Evolutionary conservation across 1,284 basidiomycete species (phyloP).

Genomic region (Ustilago esculenta): DNA sequence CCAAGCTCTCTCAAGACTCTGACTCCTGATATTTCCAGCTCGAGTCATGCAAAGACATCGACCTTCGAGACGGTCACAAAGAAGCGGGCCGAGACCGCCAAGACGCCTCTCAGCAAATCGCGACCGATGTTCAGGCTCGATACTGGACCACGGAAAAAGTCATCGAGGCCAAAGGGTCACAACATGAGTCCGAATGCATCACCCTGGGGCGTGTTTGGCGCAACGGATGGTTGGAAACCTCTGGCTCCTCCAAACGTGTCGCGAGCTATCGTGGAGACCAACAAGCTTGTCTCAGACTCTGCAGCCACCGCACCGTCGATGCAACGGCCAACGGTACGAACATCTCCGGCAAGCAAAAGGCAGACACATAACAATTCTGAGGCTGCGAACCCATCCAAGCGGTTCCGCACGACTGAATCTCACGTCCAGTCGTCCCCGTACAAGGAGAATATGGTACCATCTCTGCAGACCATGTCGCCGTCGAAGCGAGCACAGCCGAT

Average conservation of each 20-base stretch:
- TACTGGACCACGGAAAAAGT: slow-evolving; percentile 34
- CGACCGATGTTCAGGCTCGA: slow-evolving; percentile 47
- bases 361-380: not conserved
- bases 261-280: slow-evolving; percentile 32
- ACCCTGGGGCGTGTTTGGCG: slow-evolving; percentile 44
- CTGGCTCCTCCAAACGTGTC: slow-evolving; percentile 37
- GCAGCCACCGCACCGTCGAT: not conserved
- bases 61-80: slow-evolving; percentile 13
- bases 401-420: slow-evolving; percentile 6
- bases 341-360: slow-evolving; percentile 21
- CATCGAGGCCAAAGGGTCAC: slow-evolving; percentile 36
- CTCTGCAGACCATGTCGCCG: slow-evolving; percentile 9
- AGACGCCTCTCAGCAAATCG: slow-evolving; percentile 41
- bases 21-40: not conserved
- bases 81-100: slow-evolving; percentile 11
- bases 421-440: slow-evolving; percentile 4
- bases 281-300: slow-evolving; percentile 21
- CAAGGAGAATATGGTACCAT: slow-evolving; percentile 33
- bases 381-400: slow-evolving; percentile 22
- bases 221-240: slow-evolving; percentile 42
- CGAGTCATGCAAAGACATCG: slow-evolving; percentile 1
- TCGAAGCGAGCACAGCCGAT: slow-evolving; percentile 26
- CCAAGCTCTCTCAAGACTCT: slow-evolving; percentile 7
- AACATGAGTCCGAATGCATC: slow-evolving; percentile 36
- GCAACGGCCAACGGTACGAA: not conserved